Evolutionary conservation across 2,329 filamentous ascomycete species (phyloP), one percentile per base, ranked within the genome.

Genomic region (Neofusicoccum laricinum): DNA sequence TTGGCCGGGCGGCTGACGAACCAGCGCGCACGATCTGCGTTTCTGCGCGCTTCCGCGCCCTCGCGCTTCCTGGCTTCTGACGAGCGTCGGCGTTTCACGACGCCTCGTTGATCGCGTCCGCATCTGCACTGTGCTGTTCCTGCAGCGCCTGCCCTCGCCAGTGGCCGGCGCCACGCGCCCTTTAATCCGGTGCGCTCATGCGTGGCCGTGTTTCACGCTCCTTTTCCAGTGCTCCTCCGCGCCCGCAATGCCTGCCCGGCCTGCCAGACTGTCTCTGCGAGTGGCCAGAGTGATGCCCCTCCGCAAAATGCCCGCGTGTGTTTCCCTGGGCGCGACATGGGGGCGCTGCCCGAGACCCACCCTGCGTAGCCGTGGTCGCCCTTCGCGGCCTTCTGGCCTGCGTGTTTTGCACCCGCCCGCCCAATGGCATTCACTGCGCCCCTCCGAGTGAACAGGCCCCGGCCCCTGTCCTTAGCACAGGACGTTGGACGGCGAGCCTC

Each of bases 31-130:
- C 10, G 36, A 41, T 41, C 34, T 41, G 36, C 50, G 50, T 53
- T 34, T 17, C 34, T 30, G 38, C 40, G 53, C 53, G 53, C 53
- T 46, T 58, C 25, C 25, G 32, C 38, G 19, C 46, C 25, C 19
- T 49, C 46, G 46, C 46, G 17, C 50, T 12, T 12, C 14, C 51
- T 15, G 19, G 25, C 40, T 38, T 58, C 25, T 10, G 30, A 4
- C 15, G 21, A 45, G 53, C 53, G 40, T 59, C 55, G 55, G 53
- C 17, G 55, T 59, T 59, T 59, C 55, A 59, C 40, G 55, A 58
- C 40, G 10, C 51, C 51, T 43, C 19, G 51, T 25, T 10, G 51
- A 58, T 58, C 53, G 40, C 25, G 15, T 15, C 53, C 53, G 14
- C 53, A 46, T 48, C 25, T 15, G 30, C 25, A 2, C 10, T 30